Evolutionary conservation across 2,329 filamentous ascomycete genomes (phyloP).

Genomic region (Coniochaeta sp.): DNA sequence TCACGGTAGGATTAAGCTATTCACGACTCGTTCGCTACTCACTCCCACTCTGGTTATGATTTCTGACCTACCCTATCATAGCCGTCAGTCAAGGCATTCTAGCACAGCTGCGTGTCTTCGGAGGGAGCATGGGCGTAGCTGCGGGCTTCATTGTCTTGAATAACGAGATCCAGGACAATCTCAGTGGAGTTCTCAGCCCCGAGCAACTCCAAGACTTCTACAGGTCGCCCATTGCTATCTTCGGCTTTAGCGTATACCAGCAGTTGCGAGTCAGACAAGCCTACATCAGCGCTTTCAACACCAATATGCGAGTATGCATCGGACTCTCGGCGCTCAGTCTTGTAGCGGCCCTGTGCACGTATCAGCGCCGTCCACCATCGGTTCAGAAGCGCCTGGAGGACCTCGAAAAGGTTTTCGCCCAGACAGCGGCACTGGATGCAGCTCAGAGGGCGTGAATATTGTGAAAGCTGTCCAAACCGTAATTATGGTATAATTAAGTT

Average conservation of each 20-base stretch:
- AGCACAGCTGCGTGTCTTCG: conserved; percentile 17
- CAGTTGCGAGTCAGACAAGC: conserved; percentile 9
- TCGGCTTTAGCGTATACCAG: conserved; percentile 7
- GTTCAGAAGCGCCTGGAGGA: conserved; percentile 12
- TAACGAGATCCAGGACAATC: conserved; percentile 9
- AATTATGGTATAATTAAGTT: background rate
- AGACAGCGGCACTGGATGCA: background rate
- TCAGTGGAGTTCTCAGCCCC: conserved; percentile 8
- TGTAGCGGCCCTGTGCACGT: conserved; percentile 10
- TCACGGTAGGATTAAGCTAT: conserved; percentile 8
- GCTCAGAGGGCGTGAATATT: background rate
- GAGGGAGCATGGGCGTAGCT: conserved; percentile 19
- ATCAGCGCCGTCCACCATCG: conserved; percentile 12
- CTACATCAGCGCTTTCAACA: conserved; percentile 12
- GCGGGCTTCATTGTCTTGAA: conserved; percentile 14
- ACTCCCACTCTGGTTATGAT: background rate
- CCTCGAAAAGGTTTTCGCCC: background rate
- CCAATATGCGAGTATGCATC: conserved; percentile 14
- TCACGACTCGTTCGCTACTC: background rate
- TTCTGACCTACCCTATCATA: background rate
- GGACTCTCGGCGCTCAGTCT: conserved; percentile 9
- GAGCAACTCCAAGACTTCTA: conserved; percentile 11
- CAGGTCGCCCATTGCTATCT: conserved; percentile 9
- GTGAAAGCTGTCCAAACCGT: background rate
- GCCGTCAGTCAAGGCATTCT: conserved; percentile 13